These are phyloP conservation scores for Kazachstania martiniae DNA, from an alignment of 805 yeast genomes.

Conservation along the genomic window DNA sequence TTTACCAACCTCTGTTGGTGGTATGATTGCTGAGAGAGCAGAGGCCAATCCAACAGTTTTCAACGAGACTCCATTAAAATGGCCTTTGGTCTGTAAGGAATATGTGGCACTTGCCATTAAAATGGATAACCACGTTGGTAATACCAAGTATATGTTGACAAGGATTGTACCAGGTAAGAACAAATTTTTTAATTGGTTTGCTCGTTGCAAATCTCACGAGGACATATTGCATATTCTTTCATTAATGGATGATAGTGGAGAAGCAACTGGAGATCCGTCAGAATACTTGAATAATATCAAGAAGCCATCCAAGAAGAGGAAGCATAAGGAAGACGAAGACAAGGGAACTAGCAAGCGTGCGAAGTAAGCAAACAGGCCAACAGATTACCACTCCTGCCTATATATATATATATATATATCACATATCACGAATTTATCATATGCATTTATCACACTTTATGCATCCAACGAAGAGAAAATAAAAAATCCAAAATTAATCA, in stretches of 20 bases:
- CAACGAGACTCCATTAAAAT: slow-evolving; percentile 33
- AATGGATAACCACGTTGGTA: slow-evolving; percentile 54
- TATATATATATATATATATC: too few relatives aligned
- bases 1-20: slow-evolving; percentile 49
- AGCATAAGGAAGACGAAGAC: background rate
- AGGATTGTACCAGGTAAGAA: slow-evolving; percentile 74
- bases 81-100: slow-evolving; percentile 46
- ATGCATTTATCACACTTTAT: too few relatives aligned
- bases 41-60: slow-evolving; percentile 82
- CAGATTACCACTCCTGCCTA: too few relatives aligned
- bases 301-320: background rate
- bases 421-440: too few relatives aligned
- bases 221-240: slow-evolving; percentile 23
- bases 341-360: background rate
- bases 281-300: background rate
- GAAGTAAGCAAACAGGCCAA: too few relatives aligned
- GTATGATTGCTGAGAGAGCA: slow-evolving; percentile 89
- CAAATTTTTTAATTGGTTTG: slow-evolving; percentile 44
- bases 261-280: background rate
- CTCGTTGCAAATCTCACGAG: slow-evolving; percentile 46
- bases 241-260: slow-evolving; percentile 10
- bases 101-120: slow-evolving; percentile 42
- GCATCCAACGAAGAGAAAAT: too few relatives aligned
- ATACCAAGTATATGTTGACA: slow-evolving; percentile 70
- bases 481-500: too few relatives aligned